Evolutionary conservation across 768 basidiomycete species (phyloP), one percentile per base, ranked within the genome.

Genomic region (Calocybe cyanea): DNA sequence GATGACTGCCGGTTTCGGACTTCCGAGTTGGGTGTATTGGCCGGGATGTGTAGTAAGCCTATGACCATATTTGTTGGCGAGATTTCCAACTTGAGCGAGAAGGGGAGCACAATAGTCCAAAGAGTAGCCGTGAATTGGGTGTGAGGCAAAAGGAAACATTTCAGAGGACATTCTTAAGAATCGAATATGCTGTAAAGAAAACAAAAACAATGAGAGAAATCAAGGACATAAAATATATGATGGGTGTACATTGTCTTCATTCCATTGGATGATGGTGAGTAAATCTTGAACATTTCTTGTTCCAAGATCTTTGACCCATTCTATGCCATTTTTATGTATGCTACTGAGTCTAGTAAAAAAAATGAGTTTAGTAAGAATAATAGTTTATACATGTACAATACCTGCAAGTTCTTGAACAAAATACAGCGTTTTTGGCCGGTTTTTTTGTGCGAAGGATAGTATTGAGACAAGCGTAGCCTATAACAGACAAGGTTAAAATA

Each of bases 131-230:
- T 92, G 79, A 15, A 71, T 73, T 14, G 66, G 71, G 54, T 97
- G 94, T 1, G 87, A 87, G 0, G 92, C 92, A 56, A 86, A 96
- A 1, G 93, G 92, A 64, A 96, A 95, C 79, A 96, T 84, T 52
- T 92, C 89, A 7, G 90, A 92, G 0, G 91, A 93, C 52, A 95
- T 61, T 36, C 92, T 79, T 67, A 94, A 79, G 64, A 93, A 95
- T n/a, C 77, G 78, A 44, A 95, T 92, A 38, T 81, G 72, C 77
- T 80, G 49, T 8, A 38, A 37, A 15, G 14, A 13, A 11, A 41
- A n/a, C n/a, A 17, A 45, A 18, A 38, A 23, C n/a, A 2, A 34
- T 28, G 43, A 35, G 34, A 23, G 38, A 13, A 24, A n/a, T n/a
- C n/a, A 20, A 18, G 7, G 36, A 43, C 21, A 53, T 11, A 10